A percentile compares a stretch with the other conserved stretches of the same genome.
Evolutionary conservation across 768 basidiomycete species (phyloP).

Genomic region (Collybia mongolica): DNA sequence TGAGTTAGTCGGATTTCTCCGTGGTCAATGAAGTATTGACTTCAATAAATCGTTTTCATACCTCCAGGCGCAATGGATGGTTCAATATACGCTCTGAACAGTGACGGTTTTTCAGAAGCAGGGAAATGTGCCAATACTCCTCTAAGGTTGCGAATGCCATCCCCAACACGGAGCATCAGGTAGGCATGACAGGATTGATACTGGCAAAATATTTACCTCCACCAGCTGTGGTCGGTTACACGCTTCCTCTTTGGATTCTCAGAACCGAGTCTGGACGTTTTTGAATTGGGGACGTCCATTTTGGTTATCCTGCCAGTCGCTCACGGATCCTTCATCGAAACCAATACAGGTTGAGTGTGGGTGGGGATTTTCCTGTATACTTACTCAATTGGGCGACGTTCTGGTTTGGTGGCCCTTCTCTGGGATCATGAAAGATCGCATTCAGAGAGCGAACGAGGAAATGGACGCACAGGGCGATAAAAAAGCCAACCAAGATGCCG

Average conservation of each 20-base stretch:
- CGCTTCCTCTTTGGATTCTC: constrained; percentile 60
- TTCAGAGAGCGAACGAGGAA: constrained; percentile 36
- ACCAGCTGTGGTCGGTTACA: constrained; percentile 78
- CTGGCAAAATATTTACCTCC: neutral
- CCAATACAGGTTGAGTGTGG: constrained; percentile 73
- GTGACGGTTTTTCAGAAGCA: constrained; percentile 57
- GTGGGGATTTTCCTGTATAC: constrained; percentile 75
- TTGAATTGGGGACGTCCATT: constrained; percentile 79
- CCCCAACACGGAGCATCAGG: constrained; percentile 65
- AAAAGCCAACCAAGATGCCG: constrained; percentile 22
- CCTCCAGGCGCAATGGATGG: constrained; percentile 63
- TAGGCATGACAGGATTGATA: constrained; percentile 21
- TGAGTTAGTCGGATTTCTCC: constrained; percentile 23
- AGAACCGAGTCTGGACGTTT: constrained; percentile 70
- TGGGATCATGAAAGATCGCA: constrained; percentile 36
- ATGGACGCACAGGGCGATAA: constrained; percentile 45
- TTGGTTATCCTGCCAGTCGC: constrained; percentile 47
- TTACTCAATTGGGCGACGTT: constrained; percentile 71
- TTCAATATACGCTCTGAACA: constrained; percentile 30
- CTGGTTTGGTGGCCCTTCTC: constrained; percentile 73
- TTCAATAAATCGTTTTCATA: neutral
- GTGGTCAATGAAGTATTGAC: no score
- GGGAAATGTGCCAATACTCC: constrained; percentile 52
- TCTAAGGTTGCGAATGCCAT: constrained; percentile 56
- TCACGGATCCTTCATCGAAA: constrained; percentile 41